phyloP scores from a whole-genome alignment of 2,329 filamentous ascomycete species.

The Reticulascus tulasneorum region DNA sequence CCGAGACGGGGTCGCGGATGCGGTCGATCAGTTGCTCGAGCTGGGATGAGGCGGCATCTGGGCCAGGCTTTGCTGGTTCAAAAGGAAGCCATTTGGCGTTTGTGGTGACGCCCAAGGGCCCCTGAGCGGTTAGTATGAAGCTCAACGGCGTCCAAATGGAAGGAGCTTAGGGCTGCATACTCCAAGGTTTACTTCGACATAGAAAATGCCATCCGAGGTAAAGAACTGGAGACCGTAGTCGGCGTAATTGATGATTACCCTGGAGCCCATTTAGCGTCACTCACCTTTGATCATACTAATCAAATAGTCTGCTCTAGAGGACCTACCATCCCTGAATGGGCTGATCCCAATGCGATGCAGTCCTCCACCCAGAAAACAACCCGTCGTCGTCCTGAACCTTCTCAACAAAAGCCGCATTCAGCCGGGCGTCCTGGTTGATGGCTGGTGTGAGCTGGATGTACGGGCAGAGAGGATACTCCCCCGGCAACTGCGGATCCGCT shows the following conservation, averaged over 20 bases:
- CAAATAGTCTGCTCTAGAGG: too few relatives aligned
- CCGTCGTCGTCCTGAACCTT: neutral
- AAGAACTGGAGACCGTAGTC: constrained; percentile 40
- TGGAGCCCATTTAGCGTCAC: too few relatives aligned
- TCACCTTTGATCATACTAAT: too few relatives aligned
- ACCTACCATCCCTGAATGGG: too few relatives aligned
- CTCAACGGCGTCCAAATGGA: too few relatives aligned
- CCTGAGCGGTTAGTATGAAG: too few relatives aligned
- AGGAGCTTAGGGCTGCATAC: too few relatives aligned
- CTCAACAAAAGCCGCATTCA: constrained; percentile 32
- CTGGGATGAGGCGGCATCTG: too few relatives aligned
- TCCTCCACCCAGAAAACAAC: too few relatives aligned
- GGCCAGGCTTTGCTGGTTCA: constrained; percentile 10
- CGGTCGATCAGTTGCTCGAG: constrained; percentile 24
- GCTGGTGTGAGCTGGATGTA: constrained; percentile 35
- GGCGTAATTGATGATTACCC: constrained; percentile 37
- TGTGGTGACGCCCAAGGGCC: constrained; percentile 16
- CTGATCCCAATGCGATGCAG: too few relatives aligned
- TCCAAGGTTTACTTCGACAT: constrained; percentile 34
- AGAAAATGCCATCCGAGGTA: constrained; percentile 34
- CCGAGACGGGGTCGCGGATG: constrained; percentile 19
- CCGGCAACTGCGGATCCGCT: too few relatives aligned
- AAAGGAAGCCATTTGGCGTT: constrained; percentile 32
- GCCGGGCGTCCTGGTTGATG: constrained; percentile 34
- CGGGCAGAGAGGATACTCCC: too few relatives aligned